Evolutionary conservation across 441 rosid genomes (phyloP), one percentile per base, ranked within the genome.

Genomic region (Euphorbia schlechtendalii): DNA sequence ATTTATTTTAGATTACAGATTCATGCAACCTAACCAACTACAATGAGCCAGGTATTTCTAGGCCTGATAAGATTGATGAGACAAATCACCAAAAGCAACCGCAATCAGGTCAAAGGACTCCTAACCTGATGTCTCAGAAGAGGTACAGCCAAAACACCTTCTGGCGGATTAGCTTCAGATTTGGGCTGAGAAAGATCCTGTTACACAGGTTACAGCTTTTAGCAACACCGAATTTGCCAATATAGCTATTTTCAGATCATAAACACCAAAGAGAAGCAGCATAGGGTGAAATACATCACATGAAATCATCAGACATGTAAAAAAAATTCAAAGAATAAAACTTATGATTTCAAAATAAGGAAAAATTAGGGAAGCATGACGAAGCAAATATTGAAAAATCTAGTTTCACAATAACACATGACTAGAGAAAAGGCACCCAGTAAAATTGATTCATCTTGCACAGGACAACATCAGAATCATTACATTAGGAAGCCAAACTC

Each of bases 61-160:
- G 18, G 17, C 56, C 10, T 18, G 28, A 48, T 18, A 46, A 1
- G 51, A 12, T 63, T 30, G 20, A 30, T 13, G 45, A 13, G 9
- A 24, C 36, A 25, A 20, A 9, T 61, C 15, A 52, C 48, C 45
- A 62, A 28, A 40, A 13, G 10, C 25, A 10, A 46, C 27, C 14
- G 3, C 36, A 63, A 46, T 17, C 2, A 28, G 24, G 9, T 22
- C 17, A 63, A 63, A 65, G 69, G 54, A 55, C 62, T 64, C 45
- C 70, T 69, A 74, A 93, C 99, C 99, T 93, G 99, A 83, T 93
- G 99, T 76, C 88, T 84, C 77, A 93, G 59, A 63, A 93, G 97
- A 68, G 96, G 84, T 65, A 93, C 95, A 61, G 96, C 60, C 85
- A 93, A 48, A 78, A 77, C 66, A 76, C 96, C 99, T 28, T 87